phyloP scores from a whole-genome alignment of 2,329 filamentous ascomycete genomes.

The Xylaria sp. region DNA sequence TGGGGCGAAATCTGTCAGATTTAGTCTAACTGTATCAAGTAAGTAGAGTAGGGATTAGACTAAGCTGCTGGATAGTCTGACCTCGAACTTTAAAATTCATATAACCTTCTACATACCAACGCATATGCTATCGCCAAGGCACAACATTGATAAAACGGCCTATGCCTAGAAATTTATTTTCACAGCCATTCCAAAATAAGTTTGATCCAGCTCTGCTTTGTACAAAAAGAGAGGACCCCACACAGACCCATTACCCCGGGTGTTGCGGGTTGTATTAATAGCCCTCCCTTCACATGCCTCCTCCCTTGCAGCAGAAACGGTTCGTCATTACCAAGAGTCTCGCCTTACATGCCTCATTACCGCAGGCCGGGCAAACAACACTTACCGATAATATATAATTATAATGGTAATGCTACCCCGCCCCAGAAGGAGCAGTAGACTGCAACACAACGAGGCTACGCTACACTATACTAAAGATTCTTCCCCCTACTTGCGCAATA shows the following conservation, averaged over 20 bases:
- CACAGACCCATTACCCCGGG: not conserved
- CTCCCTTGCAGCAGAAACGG: not conserved
- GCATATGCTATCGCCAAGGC: too few species aligned
- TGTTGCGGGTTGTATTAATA: constrained; percentile 9
- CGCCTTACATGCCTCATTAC: not conserved
- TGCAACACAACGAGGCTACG: constrained; percentile 1
- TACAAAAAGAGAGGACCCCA: not conserved
- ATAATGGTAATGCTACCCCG: not conserved
- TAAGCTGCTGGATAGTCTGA: not conserved
- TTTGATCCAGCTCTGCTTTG: not conserved
- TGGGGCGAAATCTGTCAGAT: not conserved
- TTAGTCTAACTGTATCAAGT: not conserved
- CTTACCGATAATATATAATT: not conserved
- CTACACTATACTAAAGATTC: not conserved
- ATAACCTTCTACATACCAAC: too few species aligned
- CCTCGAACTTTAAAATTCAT: too few species aligned
- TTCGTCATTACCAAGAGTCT: constrained; percentile 7
- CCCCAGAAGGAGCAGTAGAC: not conserved
- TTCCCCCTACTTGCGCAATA: not conserved
- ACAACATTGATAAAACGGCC: not conserved
- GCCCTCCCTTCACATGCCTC: not conserved
- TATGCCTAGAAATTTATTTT: not conserved
- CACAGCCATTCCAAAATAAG: not conserved
- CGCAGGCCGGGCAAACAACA: not conserved
- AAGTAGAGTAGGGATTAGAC: not conserved